Base-by-base conservation (phyloP, 1,284 basidiomycete genomes). In the Puccinia horiana region DNA sequence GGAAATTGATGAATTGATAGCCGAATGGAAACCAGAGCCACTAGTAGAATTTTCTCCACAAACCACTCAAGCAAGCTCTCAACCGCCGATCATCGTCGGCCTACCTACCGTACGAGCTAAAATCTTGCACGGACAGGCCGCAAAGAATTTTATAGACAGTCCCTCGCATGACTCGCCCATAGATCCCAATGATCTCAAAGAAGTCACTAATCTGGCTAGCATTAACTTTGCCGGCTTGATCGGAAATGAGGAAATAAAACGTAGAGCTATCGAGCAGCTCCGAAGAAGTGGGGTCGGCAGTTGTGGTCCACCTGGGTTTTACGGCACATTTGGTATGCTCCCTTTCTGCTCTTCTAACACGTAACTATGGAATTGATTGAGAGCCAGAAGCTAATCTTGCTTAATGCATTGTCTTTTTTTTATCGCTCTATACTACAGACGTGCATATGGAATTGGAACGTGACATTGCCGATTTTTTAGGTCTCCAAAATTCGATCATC, bases 231-330 rank as follows among this genome's bases (percentile, higher is more conserved):
- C 93, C 11, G 95, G 95, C 40, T 90, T 99, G 18, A 91, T 94
- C 54, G 93, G 93, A 35, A 94, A 95, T 85, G 94, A 98, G 83
- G 88, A 90, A 78, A 92, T 99, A 87, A 95, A 95, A 87, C 90
- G 93, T 75, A 91, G 91, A 58, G 94, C 95, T 8, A 90, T 97
- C 32, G 92, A 94, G 81, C 94, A 93, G 0, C 88, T 99, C n/a
- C 90, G 92, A 80, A 93, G 93, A 86, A 98, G 98, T 85, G 97
- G 97, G 49, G 91, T 98, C 1, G 97, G 96, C 6, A 94, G 93
- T 84, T 99, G 97, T 86, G 96, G 96, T 20, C 97, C 97, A 54
- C 93, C 96, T 44, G 95, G 96, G 11, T 99, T 99, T 89, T 99
- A 99, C 88, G 97, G 97, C 32, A 97, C 93, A 12, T 91, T 98